Base-by-base conservation (phyloP, 768 basidiomycete species). In the Trametes maxima region DNA sequence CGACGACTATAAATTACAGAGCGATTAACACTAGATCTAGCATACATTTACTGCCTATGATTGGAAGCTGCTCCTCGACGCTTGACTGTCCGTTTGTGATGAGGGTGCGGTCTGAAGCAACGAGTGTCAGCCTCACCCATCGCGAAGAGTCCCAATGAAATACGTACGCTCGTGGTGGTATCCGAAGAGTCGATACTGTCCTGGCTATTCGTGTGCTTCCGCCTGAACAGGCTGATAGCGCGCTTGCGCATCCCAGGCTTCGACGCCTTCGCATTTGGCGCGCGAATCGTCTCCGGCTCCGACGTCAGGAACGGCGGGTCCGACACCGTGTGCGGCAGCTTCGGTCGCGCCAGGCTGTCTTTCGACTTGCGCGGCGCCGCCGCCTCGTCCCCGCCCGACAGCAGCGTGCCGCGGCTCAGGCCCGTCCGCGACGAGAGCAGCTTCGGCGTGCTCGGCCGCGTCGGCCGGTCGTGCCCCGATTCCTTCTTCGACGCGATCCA, bases 401-500 rank as follows among this genome's bases (percentile, higher is more conserved):
- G 33, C 42, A 19, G 8, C 11, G 50, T 45, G 53, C 53, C 43
- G 24, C 43, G 22, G 7, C 22, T 37, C 42, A 19, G 39, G 47
- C 25, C 53, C 16, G 11, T 40, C 40, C 28, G 57, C 24, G 59
- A 42, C 37, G 60, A 48, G 12, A 64, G 53, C 36, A 67, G 46
- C 39, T 56, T 64, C 12, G 66, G 60, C 22, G 65, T 65, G 50
- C 48, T 62, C 11, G 62, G 56, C 6, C 57, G 59, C 25, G 46
- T 59, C 43, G 50, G 66, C 24, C 63, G 52, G 10, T 64, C 59
- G 44, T 64, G 63, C 2, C 17, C 45, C 25, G 51, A 22, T 24
- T 64, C 62, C 43, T 59, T 61, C 63, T 77, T 83, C 11, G 77
- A 73, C 11, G 84, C 77, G 52, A 85, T 84, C 77, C 85, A 82